These are phyloP conservation scores for Sporisorium graminicola DNA, from an alignment of 1,284 basidiomycete genomes.

Conservation along the genomic window DNA sequence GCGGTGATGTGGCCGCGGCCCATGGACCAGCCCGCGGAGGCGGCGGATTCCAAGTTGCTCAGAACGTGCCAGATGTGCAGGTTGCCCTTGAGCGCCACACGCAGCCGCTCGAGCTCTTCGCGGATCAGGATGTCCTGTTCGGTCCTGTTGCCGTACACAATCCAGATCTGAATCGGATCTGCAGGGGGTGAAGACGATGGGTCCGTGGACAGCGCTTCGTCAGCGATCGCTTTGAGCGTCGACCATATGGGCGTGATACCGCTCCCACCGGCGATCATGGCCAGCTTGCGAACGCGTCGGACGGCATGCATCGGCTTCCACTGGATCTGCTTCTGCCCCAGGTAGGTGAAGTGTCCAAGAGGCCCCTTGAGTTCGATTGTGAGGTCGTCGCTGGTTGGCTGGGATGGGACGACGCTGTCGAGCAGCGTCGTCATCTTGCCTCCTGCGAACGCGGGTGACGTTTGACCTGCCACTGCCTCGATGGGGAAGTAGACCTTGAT, in stretches of 20 bases:
- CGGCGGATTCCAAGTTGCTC: constrained; percentile 54
- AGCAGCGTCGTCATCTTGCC: constrained; percentile 77
- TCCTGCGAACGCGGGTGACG: constrained; percentile 65
- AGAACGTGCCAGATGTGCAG: constrained; percentile 74
- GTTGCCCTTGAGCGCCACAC: constrained; percentile 68
- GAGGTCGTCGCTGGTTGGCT: constrained; percentile 55
- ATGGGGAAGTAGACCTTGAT: constrained; percentile 76
- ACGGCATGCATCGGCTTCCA: constrained; percentile 70
- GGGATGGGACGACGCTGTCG: constrained; percentile 70
- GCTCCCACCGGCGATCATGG: constrained; percentile 77
- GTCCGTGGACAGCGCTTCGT: constrained; percentile 68
- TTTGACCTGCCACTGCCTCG: constrained; percentile 12
- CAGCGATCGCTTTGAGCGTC: constrained; percentile 71
- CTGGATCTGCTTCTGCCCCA: constrained; percentile 71
- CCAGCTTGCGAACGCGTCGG: constrained; percentile 72
- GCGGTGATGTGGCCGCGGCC: constrained; percentile 73
- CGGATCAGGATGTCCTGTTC: constrained; percentile 74
- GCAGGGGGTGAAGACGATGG: too few species aligned
- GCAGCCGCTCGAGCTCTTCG: constrained; percentile 73
- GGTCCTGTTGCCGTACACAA: constrained; percentile 75
- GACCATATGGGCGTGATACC: constrained; percentile 75
- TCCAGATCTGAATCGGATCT: constrained; percentile 71
- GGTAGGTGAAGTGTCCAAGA: constrained; percentile 76
- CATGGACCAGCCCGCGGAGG: constrained; percentile 71
- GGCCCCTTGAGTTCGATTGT: constrained; percentile 75